Evolutionary conservation across 1,139 yeast species (phyloP).

Genomic region (Protomyces pachydermus): DNA sequence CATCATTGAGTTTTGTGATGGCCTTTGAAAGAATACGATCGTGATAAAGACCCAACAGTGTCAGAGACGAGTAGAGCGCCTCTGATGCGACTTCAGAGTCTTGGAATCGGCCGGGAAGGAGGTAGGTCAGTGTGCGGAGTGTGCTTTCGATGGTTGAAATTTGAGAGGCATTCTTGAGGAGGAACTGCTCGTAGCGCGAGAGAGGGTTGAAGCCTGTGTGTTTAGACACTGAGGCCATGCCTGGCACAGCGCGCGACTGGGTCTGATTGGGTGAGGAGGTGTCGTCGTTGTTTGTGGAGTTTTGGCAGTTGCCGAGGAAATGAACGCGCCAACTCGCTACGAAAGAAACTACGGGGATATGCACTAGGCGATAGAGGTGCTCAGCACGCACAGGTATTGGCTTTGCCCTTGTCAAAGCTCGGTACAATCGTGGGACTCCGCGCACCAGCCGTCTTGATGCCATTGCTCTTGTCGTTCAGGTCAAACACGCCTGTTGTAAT

Average conservation of each 20-base stretch:
- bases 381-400: neutral
- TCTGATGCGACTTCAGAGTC: conserved; percentile 43
- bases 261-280: too few species aligned
- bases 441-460: conserved; percentile 17
- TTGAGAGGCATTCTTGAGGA: conserved; percentile 42
- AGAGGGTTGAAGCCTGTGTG: neutral
- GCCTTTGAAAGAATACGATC: conserved; percentile 41
- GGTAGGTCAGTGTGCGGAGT: conserved; percentile 40
- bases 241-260: too few species aligned
- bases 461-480: conserved; percentile 35
- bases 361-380: neutral
- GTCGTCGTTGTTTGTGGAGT: too few species aligned
- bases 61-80: conserved; percentile 39
- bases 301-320: too few species aligned
- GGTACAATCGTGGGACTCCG: conserved; percentile 15
- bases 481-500: conserved; percentile 39
- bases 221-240: neutral
- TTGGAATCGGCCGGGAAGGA: conserved; percentile 44
- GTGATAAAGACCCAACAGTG: conserved; percentile 42
- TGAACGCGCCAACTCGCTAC: too few species aligned
- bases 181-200: conserved; percentile 32
- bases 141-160: conserved; percentile 42
- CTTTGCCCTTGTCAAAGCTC: conserved; percentile 8
- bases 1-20: conserved; percentile 33
- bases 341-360: too few species aligned